phyloP scores from a whole-genome alignment of 768 basidiomycete genomes.

The Jaapia argillacea region DNA sequence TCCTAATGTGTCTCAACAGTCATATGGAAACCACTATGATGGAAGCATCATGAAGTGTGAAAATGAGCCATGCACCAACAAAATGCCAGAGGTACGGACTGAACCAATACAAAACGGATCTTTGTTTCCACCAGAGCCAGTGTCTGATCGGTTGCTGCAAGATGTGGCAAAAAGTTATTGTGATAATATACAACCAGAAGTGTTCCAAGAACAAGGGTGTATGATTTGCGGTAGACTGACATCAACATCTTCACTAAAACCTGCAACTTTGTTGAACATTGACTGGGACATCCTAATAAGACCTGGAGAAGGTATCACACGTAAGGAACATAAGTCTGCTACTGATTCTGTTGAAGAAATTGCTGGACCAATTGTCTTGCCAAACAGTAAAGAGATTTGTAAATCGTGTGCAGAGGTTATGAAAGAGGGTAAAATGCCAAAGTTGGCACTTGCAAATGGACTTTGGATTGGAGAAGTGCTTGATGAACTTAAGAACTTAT shows the following conservation, averaged over 20 bases:
- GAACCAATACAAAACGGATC: too few relatives aligned
- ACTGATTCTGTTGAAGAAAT: not conserved
- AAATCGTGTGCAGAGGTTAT: not conserved
- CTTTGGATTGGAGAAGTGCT: slow-evolving; percentile 28
- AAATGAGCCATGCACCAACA: too few relatives aligned
- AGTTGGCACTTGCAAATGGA: slow-evolving; percentile 21
- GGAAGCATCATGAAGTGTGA: too few relatives aligned
- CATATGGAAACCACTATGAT: too few relatives aligned
- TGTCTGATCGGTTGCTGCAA: not conserved
- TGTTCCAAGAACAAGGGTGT: not conserved
- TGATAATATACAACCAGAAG: not conserved
- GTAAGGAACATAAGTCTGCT: not conserved
- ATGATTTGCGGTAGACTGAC: not conserved
- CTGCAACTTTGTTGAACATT: not conserved
- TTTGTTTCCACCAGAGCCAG: not conserved
- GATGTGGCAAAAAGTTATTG: not conserved
- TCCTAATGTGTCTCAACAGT: too few relatives aligned
- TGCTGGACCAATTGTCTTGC: not conserved
- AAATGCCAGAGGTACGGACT: too few relatives aligned
- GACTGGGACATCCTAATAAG: not conserved
- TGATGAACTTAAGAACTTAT: slow-evolving; percentile 14
- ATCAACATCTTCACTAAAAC: not conserved
- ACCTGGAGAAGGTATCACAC: not conserved
- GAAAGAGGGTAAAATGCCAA: slow-evolving; percentile 10
- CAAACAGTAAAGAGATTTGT: not conserved